phyloP scores from a whole-genome alignment of 805 yeast genomes.

The Novakomyces olei region DNA sequence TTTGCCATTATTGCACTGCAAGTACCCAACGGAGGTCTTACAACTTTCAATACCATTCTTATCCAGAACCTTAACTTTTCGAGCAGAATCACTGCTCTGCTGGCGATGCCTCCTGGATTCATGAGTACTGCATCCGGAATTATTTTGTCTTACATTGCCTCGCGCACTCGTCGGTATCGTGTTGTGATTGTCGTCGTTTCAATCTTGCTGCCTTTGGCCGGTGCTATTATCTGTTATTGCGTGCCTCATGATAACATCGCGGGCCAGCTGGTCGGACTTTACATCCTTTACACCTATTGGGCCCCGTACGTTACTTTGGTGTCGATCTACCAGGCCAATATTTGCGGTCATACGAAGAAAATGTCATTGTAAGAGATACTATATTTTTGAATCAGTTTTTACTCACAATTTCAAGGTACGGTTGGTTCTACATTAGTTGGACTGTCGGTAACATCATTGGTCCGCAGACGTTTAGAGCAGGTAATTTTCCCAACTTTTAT shows the following conservation, averaged over 20 bases:
- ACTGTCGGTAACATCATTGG: conserved; percentile 25
- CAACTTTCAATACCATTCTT: conserved; percentile 25
- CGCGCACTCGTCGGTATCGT: background rate
- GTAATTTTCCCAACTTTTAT: too few species aligned
- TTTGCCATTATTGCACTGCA: conserved; percentile 20
- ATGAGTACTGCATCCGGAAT: conserved; percentile 16
- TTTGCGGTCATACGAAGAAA: conserved; percentile 16
- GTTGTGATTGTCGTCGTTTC: background rate
- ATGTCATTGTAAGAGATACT: too few species aligned
- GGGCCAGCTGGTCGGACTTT: background rate
- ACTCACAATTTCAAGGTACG: too few species aligned
- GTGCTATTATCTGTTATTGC: background rate
- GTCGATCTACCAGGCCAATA: conserved; percentile 8
- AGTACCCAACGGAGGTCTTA: conserved; percentile 33
- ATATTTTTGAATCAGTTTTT: too few species aligned
- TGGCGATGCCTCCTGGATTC: conserved; percentile 27
- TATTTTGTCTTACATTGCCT: conserved; percentile 6
- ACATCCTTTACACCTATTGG: background rate
- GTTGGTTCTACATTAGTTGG: conserved; percentile 11
- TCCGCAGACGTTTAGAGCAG: conserved; percentile 37
- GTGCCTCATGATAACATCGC: background rate
- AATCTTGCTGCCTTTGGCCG: background rate
- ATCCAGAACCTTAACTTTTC: conserved; percentile 24
- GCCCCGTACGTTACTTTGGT: background rate
- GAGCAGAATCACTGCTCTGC: conserved; percentile 19